Evolutionary conservation across 1,284 basidiomycete species (phyloP).

Genomic region (Apiotrichum akiyoshidainum): DNA sequence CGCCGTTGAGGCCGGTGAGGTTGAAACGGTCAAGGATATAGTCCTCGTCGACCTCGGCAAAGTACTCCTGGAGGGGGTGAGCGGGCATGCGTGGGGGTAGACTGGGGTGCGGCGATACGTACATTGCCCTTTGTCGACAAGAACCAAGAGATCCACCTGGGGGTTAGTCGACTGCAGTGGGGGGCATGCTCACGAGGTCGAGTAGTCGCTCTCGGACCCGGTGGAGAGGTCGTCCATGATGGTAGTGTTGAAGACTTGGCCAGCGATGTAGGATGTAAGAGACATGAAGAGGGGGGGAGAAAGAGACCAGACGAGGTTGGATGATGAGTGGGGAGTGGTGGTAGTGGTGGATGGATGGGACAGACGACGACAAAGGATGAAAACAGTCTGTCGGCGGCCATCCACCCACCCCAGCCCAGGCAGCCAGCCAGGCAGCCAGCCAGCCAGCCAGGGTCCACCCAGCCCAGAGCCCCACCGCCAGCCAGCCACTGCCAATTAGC

Average conservation of each 20-base stretch:
- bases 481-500: background rate
- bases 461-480: too few relatives aligned
- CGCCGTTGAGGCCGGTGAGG: slow-evolving; percentile 92
- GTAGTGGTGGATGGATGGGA: background rate
- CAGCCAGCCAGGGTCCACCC: background rate
- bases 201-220: slow-evolving; percentile 51
- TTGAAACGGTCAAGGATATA: slow-evolving; percentile 99
- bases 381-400: too few relatives aligned
- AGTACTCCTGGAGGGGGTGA: slow-evolving; percentile 67
- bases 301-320: background rate
- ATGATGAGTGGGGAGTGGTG: background rate
- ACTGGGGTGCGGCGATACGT: too few relatives aligned
- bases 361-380: too few relatives aligned
- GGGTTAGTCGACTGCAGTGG: background rate
- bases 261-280: slow-evolving; percentile 5
- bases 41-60: slow-evolving; percentile 98
- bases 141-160: slow-evolving; percentile 98
- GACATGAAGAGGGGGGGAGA: background rate
- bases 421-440: background rate
- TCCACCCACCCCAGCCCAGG: too few relatives aligned
- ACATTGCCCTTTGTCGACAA: slow-evolving; percentile 67
- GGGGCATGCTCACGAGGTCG: slow-evolving; percentile 40
- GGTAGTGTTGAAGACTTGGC: slow-evolving; percentile 4
- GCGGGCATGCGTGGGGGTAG: background rate
- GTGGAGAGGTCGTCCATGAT: slow-evolving; percentile 51